Base-by-base conservation (phyloP, 2,329 filamentous ascomycete genomes). In the Polytolypa hystricis region DNA sequence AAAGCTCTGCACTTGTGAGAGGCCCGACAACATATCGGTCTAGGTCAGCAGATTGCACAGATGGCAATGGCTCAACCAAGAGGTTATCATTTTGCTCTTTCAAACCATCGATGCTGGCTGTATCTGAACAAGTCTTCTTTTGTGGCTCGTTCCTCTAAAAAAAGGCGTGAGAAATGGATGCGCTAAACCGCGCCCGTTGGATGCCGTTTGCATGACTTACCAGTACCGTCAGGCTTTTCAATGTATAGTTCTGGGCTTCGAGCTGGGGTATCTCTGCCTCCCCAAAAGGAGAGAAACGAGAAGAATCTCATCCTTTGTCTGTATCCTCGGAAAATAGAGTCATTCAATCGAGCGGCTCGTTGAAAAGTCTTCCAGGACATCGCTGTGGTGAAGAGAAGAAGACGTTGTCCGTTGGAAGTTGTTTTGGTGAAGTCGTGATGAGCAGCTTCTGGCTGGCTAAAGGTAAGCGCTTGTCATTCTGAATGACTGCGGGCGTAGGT, bases 81-180 rank as follows among this genome's bases (percentile, higher is more conserved):
- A 12, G 9, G 18, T 20, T 16, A 29, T 23, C 19, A 30, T 33
- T 35, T 33, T 23, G 16, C 17, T 15, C 12, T 33, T 27, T 48
- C 51, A 47, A 52, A 37, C 47, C 49, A 50, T 39, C 49, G 46
- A 26, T 48, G 42, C 14, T 45, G 34, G 11, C 40, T 47, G 27
- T 52, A 52, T 38, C 38, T 40, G 41, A 47, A 50, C 36, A 52
- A 41, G 23, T 49, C 48, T 27, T 43, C 43, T 40, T 50, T 45
- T 26, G 33, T 26, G 33, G 43, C 45, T 7, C n/a, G 35, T 41
- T 48, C 39, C 35, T 34, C 42, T 44, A 27, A 15, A 14, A 14
- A 30, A 32, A 32, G 15, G 9, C 17, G 17, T 32, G 15, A 34
- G 35, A 38, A 27, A 30, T 29, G 18, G 30, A 33, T 38, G 17